These are phyloP conservation scores for Leishmania martiniquensis DNA, from an alignment of 208 protist genomes.

Conservation along the genomic window DNA sequence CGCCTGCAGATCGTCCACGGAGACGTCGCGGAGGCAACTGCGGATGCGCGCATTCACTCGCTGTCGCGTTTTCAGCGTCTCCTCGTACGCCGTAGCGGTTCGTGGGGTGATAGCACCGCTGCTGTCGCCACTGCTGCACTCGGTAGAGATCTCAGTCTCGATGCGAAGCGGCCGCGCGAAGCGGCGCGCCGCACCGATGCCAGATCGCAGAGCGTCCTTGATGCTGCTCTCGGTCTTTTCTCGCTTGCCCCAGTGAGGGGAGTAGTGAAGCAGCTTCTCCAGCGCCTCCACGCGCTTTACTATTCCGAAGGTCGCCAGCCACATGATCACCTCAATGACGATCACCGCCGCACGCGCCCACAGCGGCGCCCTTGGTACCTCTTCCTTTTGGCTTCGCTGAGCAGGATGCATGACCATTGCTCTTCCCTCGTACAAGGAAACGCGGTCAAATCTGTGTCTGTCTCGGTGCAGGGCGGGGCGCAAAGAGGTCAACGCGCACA, in stretches of 20 bases:
- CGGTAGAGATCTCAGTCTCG: constrained; percentile 44
- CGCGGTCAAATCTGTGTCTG: not conserved
- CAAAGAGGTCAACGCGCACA: not conserved
- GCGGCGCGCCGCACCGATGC: constrained; percentile 31
- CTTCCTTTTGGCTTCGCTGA: not conserved
- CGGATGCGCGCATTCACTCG: constrained; percentile 47
- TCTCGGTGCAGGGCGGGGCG: not conserved
- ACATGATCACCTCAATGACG: constrained; percentile 28
- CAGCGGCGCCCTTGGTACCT: constrained; percentile 2
- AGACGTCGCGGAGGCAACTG: constrained; percentile 21
- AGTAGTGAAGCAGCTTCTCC: constrained; percentile 18
- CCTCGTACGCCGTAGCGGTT: constrained; percentile 30
- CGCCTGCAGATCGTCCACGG: constrained; percentile 23
- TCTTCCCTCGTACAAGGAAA: not conserved
- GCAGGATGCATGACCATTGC: not conserved
- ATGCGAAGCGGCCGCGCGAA: constrained; percentile 45
- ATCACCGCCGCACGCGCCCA: constrained; percentile 22
- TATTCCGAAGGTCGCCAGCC: constrained; percentile 33
- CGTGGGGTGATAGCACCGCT: constrained; percentile 18
- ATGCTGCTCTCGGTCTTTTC: constrained; percentile 31
- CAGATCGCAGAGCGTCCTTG: constrained; percentile 20
- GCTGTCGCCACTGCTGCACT: constrained; percentile 17
- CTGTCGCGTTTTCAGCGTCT: constrained; percentile 24
- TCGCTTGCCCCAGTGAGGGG: constrained; percentile 29
- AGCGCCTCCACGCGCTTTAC: constrained; percentile 28